Conservation (phyloP, 257 asterid species). For the Forsythia suspensa region DNA sequence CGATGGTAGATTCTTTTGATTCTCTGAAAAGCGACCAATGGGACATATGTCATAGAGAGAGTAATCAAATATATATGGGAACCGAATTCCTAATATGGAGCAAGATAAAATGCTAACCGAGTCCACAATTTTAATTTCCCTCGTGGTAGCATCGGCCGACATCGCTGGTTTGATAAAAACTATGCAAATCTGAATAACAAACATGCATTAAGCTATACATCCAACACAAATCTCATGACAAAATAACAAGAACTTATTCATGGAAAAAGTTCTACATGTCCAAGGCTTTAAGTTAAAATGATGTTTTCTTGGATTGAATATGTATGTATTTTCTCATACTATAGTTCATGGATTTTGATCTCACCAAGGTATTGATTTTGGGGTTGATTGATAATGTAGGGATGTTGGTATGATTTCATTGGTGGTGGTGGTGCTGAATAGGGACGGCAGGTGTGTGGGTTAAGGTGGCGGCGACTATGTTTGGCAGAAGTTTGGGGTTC, state of each 20-base stretch:
- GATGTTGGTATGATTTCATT: no score
- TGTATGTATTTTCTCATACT: no score
- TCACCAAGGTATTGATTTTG: no score
- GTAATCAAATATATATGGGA: slow-evolving; percentile 25
- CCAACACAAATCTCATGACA: slow-evolving; percentile 1
- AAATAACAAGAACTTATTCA: background rate
- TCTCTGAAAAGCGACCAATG: slow-evolving; percentile 54
- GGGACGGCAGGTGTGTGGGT: no score
- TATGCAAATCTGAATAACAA: slow-evolving; percentile 70
- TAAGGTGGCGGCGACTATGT: no score
- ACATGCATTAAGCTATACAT: slow-evolving; percentile 16
- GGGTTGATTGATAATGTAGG: no score
- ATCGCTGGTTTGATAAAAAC: slow-evolving; percentile 92
- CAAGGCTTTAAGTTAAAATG: slow-evolving; percentile 46
- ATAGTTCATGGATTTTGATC: no score
- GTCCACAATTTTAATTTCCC: slow-evolving; percentile 95
- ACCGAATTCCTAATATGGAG: slow-evolving; percentile 14
- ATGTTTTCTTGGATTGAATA: no score
- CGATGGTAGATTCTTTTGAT: slow-evolving; percentile 93
- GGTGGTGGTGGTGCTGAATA: no score
- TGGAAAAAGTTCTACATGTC: slow-evolving; percentile 60
- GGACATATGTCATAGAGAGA: slow-evolving; percentile 10
- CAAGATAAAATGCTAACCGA: slow-evolving; percentile 61
- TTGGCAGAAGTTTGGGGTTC: no score
- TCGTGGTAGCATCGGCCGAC: slow-evolving; percentile 94